A percentile compares a stretch with the other conserved stretches of the same genome.
phyloP scores from a whole-genome alignment of 768 basidiomycete species.

The Cyclocybe aegerita region DNA sequence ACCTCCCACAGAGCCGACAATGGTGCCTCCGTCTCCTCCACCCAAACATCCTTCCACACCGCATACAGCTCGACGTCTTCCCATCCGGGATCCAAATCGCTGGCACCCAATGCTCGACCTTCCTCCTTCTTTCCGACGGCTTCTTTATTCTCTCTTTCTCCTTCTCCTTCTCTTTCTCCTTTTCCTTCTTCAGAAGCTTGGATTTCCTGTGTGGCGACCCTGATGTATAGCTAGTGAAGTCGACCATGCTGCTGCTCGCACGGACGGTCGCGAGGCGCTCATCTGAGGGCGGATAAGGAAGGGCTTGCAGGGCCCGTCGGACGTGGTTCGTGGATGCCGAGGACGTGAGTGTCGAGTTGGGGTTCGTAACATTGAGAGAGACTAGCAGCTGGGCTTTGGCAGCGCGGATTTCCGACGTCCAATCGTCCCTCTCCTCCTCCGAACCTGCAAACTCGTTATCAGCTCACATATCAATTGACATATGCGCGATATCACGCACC shows the following conservation, averaged over 20 bases:
- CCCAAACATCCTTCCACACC: conserved; percentile 74
- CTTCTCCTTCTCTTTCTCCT: conserved; percentile 17
- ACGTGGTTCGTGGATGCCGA: conserved; percentile 76
- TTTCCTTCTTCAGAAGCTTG: conserved; percentile 13
- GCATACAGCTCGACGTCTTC: conserved; percentile 82
- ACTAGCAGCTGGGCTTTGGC: conserved; percentile 73
- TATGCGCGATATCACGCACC: too few relatives aligned
- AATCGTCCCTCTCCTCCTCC: conserved; percentile 59
- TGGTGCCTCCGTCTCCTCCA: conserved; percentile 83
- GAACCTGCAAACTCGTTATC: conserved; percentile 46
- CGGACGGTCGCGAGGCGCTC: conserved; percentile 35
- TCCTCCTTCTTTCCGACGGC: conserved; percentile 39
- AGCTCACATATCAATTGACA: too few relatives aligned
- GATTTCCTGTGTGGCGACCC: conserved; percentile 1
- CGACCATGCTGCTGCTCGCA: conserved; percentile 17
- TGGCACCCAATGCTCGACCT: conserved; percentile 83
- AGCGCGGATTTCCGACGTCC: conserved; percentile 65
- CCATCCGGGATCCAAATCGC: conserved; percentile 92
- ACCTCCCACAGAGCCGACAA: conserved; percentile 81
- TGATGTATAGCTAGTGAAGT: conserved; percentile 3
- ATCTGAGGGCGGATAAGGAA: conserved; percentile 64
- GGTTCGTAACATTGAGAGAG: conserved; percentile 68
- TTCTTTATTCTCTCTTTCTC: conserved; percentile 9
- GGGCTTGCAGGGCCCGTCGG: conserved; percentile 68
- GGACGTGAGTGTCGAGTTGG: conserved; percentile 80